Conservation (phyloP, 176 grass and related monocot species). For the Tillandsia leiboldiana region DNA sequence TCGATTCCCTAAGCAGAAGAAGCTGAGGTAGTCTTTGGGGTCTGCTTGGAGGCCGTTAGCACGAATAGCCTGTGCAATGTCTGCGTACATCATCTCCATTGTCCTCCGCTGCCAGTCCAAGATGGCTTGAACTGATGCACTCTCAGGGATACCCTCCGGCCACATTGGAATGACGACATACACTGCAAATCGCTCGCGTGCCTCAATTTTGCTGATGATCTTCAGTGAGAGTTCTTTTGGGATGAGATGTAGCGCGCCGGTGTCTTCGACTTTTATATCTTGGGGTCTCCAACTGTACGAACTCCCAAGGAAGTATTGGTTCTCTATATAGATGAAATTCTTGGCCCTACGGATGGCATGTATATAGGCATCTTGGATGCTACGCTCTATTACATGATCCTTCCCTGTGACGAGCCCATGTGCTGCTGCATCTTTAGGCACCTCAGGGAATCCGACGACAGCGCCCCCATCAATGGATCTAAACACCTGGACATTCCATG, state of each 20-base stretch:
- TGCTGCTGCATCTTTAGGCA: conserved; percentile 8
- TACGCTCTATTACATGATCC: conserved; percentile 48
- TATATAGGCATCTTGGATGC: conserved; percentile 73
- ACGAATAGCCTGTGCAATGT: conserved; percentile 27
- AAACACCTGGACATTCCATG: conserved; percentile 50
- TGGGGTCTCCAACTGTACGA: conserved; percentile 41
- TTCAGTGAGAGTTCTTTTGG: conserved; percentile 58
- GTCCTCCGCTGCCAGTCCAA: conserved; percentile 57
- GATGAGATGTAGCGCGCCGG: conserved; percentile 54
- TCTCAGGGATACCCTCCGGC: conserved; percentile 59
- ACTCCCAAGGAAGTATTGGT: conserved; percentile 66
- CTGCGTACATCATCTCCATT: conserved; percentile 74
- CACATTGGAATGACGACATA: conserved; percentile 69
- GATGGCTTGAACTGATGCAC: conserved; percentile 57
- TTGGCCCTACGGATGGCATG: conserved; percentile 46
- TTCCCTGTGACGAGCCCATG: conserved; percentile 34
- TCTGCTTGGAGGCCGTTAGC: conserved; percentile 26
- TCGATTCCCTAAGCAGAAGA: conserved; percentile 60
- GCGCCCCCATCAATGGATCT: conserved; percentile 52
- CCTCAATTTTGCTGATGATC: conserved; percentile 49
- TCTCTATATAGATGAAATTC: conserved; percentile 68
- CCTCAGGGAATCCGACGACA: conserved; percentile 33
- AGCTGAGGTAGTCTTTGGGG: conserved; percentile 51
- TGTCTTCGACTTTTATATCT: conserved; percentile 26
- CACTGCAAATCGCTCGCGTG: conserved; percentile 36